Evolutionary conservation across 345 rosid genomes (phyloP), one percentile per base, ranked within the genome.

Genomic region (Populus euphratica): DNA sequence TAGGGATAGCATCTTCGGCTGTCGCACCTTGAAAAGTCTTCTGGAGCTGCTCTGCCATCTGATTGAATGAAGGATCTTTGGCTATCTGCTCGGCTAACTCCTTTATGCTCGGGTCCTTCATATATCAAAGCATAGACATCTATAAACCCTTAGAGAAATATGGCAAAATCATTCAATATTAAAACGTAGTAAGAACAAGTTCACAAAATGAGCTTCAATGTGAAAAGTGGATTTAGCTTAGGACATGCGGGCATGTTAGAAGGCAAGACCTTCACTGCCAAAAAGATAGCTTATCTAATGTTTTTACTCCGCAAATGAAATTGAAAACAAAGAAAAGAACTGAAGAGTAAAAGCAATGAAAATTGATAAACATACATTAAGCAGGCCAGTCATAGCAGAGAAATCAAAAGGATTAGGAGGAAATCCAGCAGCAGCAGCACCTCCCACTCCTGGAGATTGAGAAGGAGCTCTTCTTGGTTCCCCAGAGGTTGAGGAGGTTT

Each of bases 11-110:
- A 0, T 86, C 96, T 23, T 88, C 98, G 33, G 68, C 79, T 5
- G 88, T 36, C 70, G 87, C 84, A 74, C 89, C 93, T 69, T 92
- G 94, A 68, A 93, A 85, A 8, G 94, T 87, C 82, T 90, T 86
- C 86, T 91, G 97, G 36, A 96, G 91, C 86, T 94, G 99, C 90
- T 93, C 98, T 35, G 99, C 99, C 92, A 96, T 86, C 75, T 91
- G 90, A 84, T 91, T 96, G 88, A 96, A 96, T 35, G 97, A 71
- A 43, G 99, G 98, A 82, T 93, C 99, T 86, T 89, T 91, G 66
- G 98, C 92, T 62, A 96, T 96, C 85, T 94, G 97, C 82, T 92
- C 98, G 74, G 97, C 98, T 79, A 96, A 74, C 63, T 93, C 94
- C 83, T 90, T 91, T 74, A 96, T 92, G 83, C 97, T 96, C 1